phyloP scores from a whole-genome alignment of 495 filamentous ascomycete genomes.

The Bryoglossum gracile region DNA sequence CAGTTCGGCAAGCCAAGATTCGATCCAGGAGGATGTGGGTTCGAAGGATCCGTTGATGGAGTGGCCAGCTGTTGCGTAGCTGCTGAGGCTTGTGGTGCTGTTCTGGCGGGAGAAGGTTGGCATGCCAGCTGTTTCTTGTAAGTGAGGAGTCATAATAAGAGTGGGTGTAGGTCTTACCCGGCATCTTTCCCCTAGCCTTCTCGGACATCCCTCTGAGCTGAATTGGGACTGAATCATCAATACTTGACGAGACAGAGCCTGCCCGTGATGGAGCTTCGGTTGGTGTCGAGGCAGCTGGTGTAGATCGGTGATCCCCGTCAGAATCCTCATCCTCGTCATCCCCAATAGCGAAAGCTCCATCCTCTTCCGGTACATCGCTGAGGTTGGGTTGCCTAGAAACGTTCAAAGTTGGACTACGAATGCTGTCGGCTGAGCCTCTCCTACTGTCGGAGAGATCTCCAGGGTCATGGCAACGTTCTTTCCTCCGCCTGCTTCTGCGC shows the following conservation, averaged over 20 bases:
- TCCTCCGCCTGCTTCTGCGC: slow-evolving; percentile 62
- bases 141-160: slow-evolving; percentile 6
- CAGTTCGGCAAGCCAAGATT: slow-evolving; percentile 86
- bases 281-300: slow-evolving; percentile 59
- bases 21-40: slow-evolving; percentile 77
- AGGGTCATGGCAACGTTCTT: slow-evolving; percentile 49
- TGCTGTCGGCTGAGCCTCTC: slow-evolving; percentile 62
- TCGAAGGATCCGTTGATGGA: slow-evolving; percentile 55
- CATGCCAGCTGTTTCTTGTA: slow-evolving; percentile 47
- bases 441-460: slow-evolving; percentile 39
- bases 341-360: slow-evolving; percentile 80
- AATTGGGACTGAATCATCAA: slow-evolving; percentile 76
- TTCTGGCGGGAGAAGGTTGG: slow-evolving; percentile 84
- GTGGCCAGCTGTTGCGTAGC: slow-evolving; percentile 49
- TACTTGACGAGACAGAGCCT: slow-evolving; percentile 62
- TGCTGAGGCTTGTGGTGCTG: slow-evolving; percentile 75
- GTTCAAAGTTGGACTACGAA: slow-evolving; percentile 53
- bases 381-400: slow-evolving; percentile 53
- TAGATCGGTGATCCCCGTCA: slow-evolving; percentile 56
- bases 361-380: slow-evolving; percentile 77
- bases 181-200: slow-evolving; percentile 94
- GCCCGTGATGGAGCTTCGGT: slow-evolving; percentile 64
- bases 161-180: slow-evolving; percentile 29
- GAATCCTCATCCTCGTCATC: slow-evolving; percentile 70
- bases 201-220: slow-evolving; percentile 97